These are phyloP conservation scores for Globisporangium alternatum DNA, from an alignment of 352 stramenopile genomes.

Conservation along the genomic window DNA sequence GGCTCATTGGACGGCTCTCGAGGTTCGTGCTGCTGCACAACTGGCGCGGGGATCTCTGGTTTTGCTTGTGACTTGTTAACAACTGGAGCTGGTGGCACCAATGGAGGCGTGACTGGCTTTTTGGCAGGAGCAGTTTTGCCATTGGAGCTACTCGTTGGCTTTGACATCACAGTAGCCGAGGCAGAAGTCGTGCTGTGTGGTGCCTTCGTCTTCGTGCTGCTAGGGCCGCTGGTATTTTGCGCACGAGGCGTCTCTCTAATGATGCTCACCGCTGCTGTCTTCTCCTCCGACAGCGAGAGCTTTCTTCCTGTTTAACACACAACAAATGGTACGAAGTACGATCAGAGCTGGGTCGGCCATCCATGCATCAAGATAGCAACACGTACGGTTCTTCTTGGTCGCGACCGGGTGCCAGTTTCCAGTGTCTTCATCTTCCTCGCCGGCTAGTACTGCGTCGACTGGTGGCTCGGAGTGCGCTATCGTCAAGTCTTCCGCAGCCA, in stretches of 20 bases:
- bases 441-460: not conserved
- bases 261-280: not conserved
- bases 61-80: not conserved
- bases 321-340: not conserved
- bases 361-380: not conserved
- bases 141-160: not conserved
- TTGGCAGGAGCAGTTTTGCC: not conserved
- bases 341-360: not conserved
- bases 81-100: not conserved
- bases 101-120: not conserved
- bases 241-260: not conserved
- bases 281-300: constrained; percentile 7
- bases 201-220: not conserved
- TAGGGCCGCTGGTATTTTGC: not conserved
- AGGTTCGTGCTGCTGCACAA: not conserved
- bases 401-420: constrained; percentile 23
- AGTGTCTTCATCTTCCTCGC: not conserved
- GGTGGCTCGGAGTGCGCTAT: not conserved
- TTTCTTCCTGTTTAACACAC: constrained; percentile 3
- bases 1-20: not conserved
- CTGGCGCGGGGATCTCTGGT: no score
- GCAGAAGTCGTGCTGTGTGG: not conserved
- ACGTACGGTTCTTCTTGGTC: constrained; percentile 29
- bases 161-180: not conserved
- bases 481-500: not conserved